phyloP scores from a whole-genome alignment of 805 yeast species.

The Kodamaea laetipori region DNA sequence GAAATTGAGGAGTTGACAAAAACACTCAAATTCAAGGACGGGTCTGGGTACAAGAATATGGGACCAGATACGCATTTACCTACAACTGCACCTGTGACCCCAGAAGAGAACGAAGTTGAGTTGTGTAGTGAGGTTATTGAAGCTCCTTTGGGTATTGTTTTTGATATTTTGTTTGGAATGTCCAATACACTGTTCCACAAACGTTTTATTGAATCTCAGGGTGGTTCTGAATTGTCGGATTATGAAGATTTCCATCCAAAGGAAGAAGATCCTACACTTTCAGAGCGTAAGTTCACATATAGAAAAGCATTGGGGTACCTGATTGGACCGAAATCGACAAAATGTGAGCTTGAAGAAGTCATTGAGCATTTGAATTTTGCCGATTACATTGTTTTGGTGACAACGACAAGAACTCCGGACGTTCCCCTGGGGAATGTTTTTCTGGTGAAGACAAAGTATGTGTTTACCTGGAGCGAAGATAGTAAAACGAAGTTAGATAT shows the following conservation, averaged over 20 bases:
- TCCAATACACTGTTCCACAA: conserved; percentile 47
- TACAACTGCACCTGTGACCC: conserved; percentile 36
- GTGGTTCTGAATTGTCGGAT: conserved; percentile 58
- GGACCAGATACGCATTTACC: conserved; percentile 54
- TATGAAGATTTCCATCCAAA: conserved; percentile 37
- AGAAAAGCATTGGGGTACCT: conserved; percentile 65
- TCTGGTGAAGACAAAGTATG: conserved; percentile 57
- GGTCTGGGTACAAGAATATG: conserved; percentile 20
- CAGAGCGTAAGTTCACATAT: conserved; percentile 55
- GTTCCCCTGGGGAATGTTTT: conserved; percentile 80
- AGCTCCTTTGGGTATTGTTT: conserved; percentile 69
- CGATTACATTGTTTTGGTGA: conserved; percentile 50
- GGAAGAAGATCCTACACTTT: conserved; percentile 40
- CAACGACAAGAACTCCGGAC: conserved; percentile 70
- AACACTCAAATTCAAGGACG: conserved; percentile 21
- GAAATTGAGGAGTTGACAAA: conserved; percentile 7
- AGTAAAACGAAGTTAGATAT: conserved; percentile 56
- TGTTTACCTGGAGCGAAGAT: conserved; percentile 62
- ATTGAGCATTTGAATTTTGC: conserved; percentile 55
- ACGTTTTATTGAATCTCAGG: conserved; percentile 54
- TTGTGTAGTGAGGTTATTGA: conserved; percentile 53
- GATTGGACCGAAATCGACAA: conserved; percentile 77
- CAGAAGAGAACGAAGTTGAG: conserved; percentile 53
- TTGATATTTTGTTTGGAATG: conserved; percentile 61
- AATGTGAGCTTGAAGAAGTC: conserved; percentile 62